These are phyloP conservation scores for Tetrahymena malaccensis DNA, from an alignment of 73 alveolate species.

Conservation along the genomic window DNA sequence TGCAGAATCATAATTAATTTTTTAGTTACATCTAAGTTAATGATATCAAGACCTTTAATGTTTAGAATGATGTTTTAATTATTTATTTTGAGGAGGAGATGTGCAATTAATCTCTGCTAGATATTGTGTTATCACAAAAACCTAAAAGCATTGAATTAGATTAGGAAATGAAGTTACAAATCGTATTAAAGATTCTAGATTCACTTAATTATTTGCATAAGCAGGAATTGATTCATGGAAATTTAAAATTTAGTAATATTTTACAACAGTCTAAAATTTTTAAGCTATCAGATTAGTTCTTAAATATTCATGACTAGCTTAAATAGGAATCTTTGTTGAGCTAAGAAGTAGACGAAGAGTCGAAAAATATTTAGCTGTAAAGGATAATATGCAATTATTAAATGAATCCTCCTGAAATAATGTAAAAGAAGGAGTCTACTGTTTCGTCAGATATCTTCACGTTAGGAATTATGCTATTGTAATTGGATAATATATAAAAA, in stretches of 20 bases:
- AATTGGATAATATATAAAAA: neutral
- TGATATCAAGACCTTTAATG: neutral
- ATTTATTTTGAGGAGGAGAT: neutral
- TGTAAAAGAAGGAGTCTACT: neutral
- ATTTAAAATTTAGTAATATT: neutral
- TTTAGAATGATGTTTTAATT: neutral
- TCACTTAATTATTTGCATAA: neutral
- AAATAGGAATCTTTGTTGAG: neutral
- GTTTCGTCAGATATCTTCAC: neutral
- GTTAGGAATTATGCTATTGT: neutral
- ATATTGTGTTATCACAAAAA: neutral
- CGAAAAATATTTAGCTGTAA: neutral
- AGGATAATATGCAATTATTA: neutral
- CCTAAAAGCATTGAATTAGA: neutral
- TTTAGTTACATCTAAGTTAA: neutral
- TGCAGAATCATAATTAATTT: neutral
- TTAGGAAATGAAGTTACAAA: neutral
- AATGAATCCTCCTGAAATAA: neutral
- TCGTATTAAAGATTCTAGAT: neutral
- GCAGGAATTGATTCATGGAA: neutral
- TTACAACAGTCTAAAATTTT: neutral
- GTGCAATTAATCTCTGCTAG: neutral
- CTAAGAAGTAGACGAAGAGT: neutral
- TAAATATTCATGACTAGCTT: neutral
- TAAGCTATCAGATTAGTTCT: neutral